A percentile compares a stretch with the other conserved stretches of the same genome.
Conservation (phyloP, 202 grass and related monocot species). For the Setaria viridis region DNA sequence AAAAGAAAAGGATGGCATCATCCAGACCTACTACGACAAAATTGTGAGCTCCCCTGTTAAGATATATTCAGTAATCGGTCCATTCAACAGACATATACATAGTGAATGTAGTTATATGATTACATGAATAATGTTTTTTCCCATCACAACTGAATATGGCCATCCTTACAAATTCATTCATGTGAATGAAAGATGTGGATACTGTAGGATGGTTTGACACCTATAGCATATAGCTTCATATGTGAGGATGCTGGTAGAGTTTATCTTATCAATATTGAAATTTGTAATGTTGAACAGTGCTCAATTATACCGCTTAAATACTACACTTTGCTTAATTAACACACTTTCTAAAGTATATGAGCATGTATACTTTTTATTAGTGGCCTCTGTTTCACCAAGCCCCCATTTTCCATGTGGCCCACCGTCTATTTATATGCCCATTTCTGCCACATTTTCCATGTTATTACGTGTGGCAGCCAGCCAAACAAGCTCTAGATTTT, state of each 20-base stretch:
- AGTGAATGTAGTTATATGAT: background rate
- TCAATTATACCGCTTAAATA: background rate
- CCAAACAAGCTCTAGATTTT: background rate
- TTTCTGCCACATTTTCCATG: background rate
- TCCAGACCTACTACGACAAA: constrained; percentile 89
- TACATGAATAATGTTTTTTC: background rate
- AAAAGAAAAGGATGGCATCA: constrained; percentile 77
- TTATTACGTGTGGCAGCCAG: background rate
- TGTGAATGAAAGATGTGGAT: background rate
- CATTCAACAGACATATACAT: constrained; percentile 11
- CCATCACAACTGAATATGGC: background rate
- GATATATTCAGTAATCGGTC: background rate
- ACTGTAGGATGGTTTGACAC: background rate
- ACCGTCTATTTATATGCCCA: background rate
- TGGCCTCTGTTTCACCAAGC: background rate
- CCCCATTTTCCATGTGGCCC: background rate
- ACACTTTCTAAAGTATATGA: background rate
- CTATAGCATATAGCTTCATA: background rate
- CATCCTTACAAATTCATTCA: constrained; percentile 3
- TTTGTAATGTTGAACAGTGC: background rate
- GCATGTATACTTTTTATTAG: background rate
- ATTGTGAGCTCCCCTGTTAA: constrained; percentile 67
- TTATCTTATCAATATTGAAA: background rate
- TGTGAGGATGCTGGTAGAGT: constrained; percentile 3
- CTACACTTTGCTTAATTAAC: background rate